Base-by-base conservation (phyloP, 2,329 filamentous ascomycete genomes). In the Lomentospora prolificans region DNA sequence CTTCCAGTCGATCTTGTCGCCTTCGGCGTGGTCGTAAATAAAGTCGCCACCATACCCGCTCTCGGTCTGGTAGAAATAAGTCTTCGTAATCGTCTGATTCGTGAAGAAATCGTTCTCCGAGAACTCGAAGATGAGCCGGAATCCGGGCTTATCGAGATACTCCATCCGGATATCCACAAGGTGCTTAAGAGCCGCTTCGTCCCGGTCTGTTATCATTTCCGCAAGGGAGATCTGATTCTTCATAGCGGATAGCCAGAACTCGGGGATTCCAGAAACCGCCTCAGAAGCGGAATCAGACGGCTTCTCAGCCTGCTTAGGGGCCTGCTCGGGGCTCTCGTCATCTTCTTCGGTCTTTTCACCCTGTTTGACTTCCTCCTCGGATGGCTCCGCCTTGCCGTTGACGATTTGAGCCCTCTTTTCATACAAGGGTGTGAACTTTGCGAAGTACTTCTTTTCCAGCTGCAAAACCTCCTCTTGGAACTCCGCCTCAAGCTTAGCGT, bases 211-310 rank as follows among this genome's bases (percentile, higher is more conserved):
- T 70, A 99, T 96, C 84, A 96, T 96, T 75, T 99, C 95, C 57
- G 92, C 90, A 57, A 99, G 85, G 28, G 91, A 95, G 66, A 94
- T 84, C 72, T 96, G 92, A 79, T 99, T 99, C 82, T 99, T 99
- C 92, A 99, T 97, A 64, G 95, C 92, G 59, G 92, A 96, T 53
- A 99, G 81, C 94, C 94, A 99, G 81, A 99, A 99, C 75, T 99
- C 94, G 60, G 94, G 94, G 60, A 99, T 96, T 72, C 94, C 94
- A 66, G 84, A 79, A 61, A 86, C 70, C 36, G 72, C 62, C 64
- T 80, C 75, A 56, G 74, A 69, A 28, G 66, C 67, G 58, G 75
- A 69, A 60, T 80, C 75, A 57, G 75, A 71, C 50, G 77, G 68
- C 62, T 81, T 76, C 61, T 84, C 78, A 54, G 77, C 73, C 60